Evolutionary conservation across 2,329 filamentous ascomycete genomes (phyloP), one percentile per base, ranked within the genome.

Genomic region (Monilinia fructicola): DNA sequence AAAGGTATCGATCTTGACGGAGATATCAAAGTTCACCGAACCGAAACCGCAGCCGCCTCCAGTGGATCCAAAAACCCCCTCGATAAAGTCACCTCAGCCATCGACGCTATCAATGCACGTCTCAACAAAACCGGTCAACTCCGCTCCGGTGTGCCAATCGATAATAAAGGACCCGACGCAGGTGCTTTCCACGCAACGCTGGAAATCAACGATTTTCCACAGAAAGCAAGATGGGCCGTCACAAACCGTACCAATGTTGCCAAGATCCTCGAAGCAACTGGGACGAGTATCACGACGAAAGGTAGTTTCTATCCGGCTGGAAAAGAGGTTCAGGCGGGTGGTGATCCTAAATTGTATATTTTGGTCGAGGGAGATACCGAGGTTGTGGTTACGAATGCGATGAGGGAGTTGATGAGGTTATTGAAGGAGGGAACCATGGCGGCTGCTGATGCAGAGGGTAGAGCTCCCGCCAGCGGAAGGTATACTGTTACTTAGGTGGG

Each of bases 191-290:
- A 99, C 78, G 93, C 95, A 21, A 98, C 94, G 4, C 84, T 99
- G 69, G 95, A 98, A 79, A 99, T 99, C 85, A 99, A 99, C 79
- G 95, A 99, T 79, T 98, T 98, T 79, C 95, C 95, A 44, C 95
- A 99, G 78, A 98, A 97, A 83, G 95, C 95, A 70, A 87, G 95
- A 73, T 99, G 95, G 95, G 94, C 93, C 14, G 95, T 99, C 80
- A 99, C 95, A 50, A 99, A 99, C 78, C 88, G 95, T 71, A 98
- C 95, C 46, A 99, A 99, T 75, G 95, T 99, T 67, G 93, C 94
- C 73, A 99, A 98, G 83, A 97, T 99, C 73, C 84, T 99, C 71
- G 95, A 99, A 76, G 87, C 91, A 12, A 97, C 94, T 0, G 94
- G 93, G 52, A 96, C 93, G 1, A 97, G 92, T 9, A 99, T 99